Evolutionary conservation across 2,329 filamentous ascomycete genomes (phyloP), one percentile per base, ranked within the genome.

Genomic region (Endoconidiophora laricicola): DNA sequence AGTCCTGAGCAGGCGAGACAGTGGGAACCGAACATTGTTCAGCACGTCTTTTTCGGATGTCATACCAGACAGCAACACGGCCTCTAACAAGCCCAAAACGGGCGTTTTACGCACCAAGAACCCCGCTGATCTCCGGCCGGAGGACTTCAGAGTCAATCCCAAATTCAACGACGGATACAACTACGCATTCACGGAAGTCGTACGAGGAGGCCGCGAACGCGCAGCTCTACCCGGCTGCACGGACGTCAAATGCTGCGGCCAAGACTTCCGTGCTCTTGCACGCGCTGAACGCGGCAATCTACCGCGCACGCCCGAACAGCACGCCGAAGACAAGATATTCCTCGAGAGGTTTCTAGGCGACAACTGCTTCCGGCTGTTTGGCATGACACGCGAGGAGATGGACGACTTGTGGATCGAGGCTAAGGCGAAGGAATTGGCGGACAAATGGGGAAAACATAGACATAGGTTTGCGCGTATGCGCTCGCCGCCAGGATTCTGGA

Each of bases 401-500:
- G 67, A 76, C 38, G 74, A 81, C 52, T 60, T 84, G 18, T 74
- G 94, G 62, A 57, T 86, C n/a, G 75, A 87, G 59, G 88, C 88
- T 10, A 81, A 81, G 59, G 81, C 79, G 0, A 75, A 78, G 59
- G 70, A 80, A 45, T 67, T 93, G 55, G 83, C 88, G 1, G 80
- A 88, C 59, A 73, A 76, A 54, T 78, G 77, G 61, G 87, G 87
- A 4, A 86, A 73, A 60, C 88, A 95, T 63, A 74, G 83, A 50
- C 76, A 90, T 57, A 72, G 78, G 24, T 87, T 82, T 62, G 75
- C 80, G 53, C 74, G 86, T 46, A 72, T 76, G 55, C 70, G 68
- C 42, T 86, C 83, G 7, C 88, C 91, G 10, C 86, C 86, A 1
- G 88, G 87, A 0, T 96, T 86, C 61, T 98, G 91, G 91, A 73